Evolutionary conservation across 441 rosid species (phyloP).

Genomic region (Populus hybrid): DNA sequence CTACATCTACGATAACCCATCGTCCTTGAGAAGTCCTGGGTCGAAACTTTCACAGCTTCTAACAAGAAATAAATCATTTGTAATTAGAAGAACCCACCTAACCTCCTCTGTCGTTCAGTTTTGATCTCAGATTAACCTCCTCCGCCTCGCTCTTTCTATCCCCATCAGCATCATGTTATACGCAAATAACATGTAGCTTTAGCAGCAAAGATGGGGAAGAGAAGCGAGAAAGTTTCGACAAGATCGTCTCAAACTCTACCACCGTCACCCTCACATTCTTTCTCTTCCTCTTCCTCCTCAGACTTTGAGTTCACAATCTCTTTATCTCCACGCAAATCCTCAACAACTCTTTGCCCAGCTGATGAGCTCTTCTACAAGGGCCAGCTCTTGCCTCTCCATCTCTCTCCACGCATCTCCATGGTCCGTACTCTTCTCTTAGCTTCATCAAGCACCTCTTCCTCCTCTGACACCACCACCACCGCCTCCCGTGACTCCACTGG

Average conservation of each 20-base stretch:
- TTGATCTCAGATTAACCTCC: no score
- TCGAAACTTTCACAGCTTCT: no score
- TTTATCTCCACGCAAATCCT: slow-evolving; percentile 65
- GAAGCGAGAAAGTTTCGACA: slow-evolving; percentile 29
- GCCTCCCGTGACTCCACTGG: slow-evolving; percentile 90
- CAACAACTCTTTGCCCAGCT: slow-evolving; percentile 71
- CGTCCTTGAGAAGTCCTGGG: no score
- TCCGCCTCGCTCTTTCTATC: neutral
- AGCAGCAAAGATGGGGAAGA: slow-evolving; percentile 30
- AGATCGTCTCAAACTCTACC: slow-evolving; percentile 66
- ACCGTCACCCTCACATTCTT: slow-evolving; percentile 65
- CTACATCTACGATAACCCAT: no score
- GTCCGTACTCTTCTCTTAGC: slow-evolving; percentile 82
- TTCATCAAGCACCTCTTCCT: slow-evolving; percentile 61
- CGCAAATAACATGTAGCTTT: no score
- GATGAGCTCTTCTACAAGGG: slow-evolving; percentile 99
- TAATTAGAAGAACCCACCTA: no score
- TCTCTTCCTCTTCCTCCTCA: slow-evolving; percentile 77
- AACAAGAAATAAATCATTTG: neutral
- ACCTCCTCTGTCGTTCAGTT: no score
- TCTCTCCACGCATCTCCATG: slow-evolving; percentile 85
- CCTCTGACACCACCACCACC: slow-evolving; percentile 51
- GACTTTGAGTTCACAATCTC: slow-evolving; percentile 86
- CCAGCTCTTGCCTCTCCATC: slow-evolving; percentile 89
- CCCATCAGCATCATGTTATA: no score